Evolutionary conservation across 1,284 basidiomycete species (phyloP).

Genomic region (Amylostereum areolatum): DNA sequence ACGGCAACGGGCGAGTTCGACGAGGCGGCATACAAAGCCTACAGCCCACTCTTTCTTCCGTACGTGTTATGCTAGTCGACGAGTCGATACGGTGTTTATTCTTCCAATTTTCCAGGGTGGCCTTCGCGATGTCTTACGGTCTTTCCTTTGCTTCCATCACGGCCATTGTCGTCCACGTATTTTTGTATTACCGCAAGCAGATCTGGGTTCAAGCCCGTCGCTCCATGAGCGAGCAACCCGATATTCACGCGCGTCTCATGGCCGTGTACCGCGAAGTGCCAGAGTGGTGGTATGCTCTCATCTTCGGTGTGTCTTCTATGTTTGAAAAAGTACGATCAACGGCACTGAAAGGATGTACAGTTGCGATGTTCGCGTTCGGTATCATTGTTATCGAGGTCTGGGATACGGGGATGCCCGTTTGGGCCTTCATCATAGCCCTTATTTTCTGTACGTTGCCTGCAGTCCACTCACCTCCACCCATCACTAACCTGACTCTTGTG

Average conservation of each 20-base stretch:
- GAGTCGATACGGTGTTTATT: too few relatives aligned
- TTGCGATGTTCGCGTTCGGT: constrained; percentile 51
- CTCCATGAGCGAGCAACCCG: constrained; percentile 63
- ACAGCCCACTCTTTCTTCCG: constrained; percentile 79
- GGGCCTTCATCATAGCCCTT: constrained; percentile 43
- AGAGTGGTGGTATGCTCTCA: constrained; percentile 33
- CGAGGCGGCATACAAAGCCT: constrained; percentile 56
- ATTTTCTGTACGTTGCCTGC: constrained; percentile 21
- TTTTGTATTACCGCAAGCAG: constrained; percentile 71
- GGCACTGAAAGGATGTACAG: constrained; percentile 16
- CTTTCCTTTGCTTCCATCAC: constrained; percentile 56
- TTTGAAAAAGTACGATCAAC: not conserved
- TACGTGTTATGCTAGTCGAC: too few relatives aligned
- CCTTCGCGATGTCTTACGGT: constrained; percentile 41
- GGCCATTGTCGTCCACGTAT: constrained; percentile 59
- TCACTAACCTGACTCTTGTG: constrained; percentile 33
- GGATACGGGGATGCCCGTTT: constrained; percentile 60
- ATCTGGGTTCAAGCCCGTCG: constrained; percentile 58
- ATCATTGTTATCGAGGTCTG: constrained; percentile 66
- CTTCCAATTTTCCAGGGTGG: constrained; percentile 16
- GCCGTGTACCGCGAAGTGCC: constrained; percentile 51
- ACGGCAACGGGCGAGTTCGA: constrained; percentile 52
- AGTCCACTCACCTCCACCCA: constrained; percentile 24
- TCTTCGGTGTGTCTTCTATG: constrained; percentile 26
- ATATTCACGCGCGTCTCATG: constrained; percentile 75